Conservation (phyloP, 108 stramenopile genomes). For the Cylindrotheca closterium region DNA sequence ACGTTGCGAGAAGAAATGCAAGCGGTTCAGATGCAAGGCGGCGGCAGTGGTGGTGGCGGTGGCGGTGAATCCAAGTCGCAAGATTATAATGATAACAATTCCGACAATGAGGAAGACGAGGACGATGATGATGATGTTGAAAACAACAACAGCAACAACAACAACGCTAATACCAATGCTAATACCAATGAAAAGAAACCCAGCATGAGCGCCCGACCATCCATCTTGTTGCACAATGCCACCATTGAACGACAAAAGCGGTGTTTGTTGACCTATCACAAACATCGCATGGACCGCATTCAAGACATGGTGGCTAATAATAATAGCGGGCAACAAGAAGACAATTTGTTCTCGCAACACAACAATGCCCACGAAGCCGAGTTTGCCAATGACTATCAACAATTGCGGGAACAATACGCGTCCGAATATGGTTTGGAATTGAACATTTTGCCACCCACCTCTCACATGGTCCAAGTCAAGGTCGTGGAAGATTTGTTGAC, state of each 20-base stretch:
- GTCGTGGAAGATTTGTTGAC: slow-evolving; percentile 80
- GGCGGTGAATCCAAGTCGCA: too few relatives aligned
- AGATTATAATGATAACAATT: background rate
- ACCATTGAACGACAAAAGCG: slow-evolving; percentile 91
- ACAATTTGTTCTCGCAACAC: slow-evolving; percentile 8
- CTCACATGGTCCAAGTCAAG: slow-evolving; percentile 39
- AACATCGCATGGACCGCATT: slow-evolving; percentile 66
- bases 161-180: slow-evolving; percentile 1
- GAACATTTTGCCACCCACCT: slow-evolving; percentile 51
- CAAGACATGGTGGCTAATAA: slow-evolving; percentile 5
- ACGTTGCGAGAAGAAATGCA: slow-evolving; percentile 56
- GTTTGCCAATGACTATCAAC: slow-evolving; percentile 25
- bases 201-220: slow-evolving; percentile 55
- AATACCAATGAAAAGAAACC: slow-evolving; percentile 18
- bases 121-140: too few relatives aligned
- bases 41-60: too few relatives aligned
- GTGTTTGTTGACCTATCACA: slow-evolving; percentile 91
- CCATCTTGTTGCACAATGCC: slow-evolving; percentile 83
- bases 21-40: slow-evolving; percentile 38
- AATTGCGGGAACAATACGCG: slow-evolving; percentile 22
- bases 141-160: background rate
- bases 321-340: background rate
- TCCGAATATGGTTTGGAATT: slow-evolving; percentile 64
- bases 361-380: slow-evolving; percentile 28
- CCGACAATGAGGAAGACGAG: slow-evolving; percentile 2